A percentile compares a stretch with the other conserved stretches of the same genome.
These are phyloP conservation scores for Yarrowia sp. DNA, from an alignment of 805 yeast species.

Conservation along the genomic window DNA sequence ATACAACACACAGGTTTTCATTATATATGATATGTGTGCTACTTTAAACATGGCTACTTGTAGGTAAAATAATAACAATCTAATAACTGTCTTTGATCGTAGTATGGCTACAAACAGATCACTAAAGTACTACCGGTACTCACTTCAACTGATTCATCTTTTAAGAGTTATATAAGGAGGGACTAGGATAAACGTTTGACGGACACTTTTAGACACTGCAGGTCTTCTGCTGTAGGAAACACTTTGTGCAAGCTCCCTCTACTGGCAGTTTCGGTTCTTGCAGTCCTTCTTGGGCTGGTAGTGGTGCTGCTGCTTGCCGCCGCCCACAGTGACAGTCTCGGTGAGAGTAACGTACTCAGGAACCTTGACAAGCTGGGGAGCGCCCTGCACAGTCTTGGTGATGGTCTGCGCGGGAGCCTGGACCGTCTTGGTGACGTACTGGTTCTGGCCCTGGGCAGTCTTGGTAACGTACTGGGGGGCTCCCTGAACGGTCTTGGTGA, in stretches of 20 bases:
- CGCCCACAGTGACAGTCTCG: slow-evolving; percentile 15
- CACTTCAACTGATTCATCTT: not conserved
- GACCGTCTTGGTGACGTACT: not conserved
- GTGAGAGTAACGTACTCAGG: slow-evolving; percentile 29
- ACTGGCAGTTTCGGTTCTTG: slow-evolving; percentile 37
- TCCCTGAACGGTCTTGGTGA: slow-evolving; percentile 15
- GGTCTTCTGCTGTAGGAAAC: not conserved
- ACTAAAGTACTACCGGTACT: too few species aligned
- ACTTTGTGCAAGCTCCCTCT: not conserved
- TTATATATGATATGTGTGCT: too few species aligned
- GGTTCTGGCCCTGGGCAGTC: not conserved
- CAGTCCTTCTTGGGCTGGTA: slow-evolving; percentile 35
- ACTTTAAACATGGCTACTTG: not conserved
- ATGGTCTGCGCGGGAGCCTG: slow-evolving; percentile 1
- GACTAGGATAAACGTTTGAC: not conserved
- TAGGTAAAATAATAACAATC: not conserved
- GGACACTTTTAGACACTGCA: too few species aligned
- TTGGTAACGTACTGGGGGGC: slow-evolving; percentile 14
- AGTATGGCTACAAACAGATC: too few species aligned
- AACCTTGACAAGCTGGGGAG: slow-evolving; percentile 20
- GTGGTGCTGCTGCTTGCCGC: slow-evolving; percentile 11
- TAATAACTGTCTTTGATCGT: too few species aligned
- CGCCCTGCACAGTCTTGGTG: slow-evolving; percentile 19
- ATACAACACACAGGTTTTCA: too few species aligned
- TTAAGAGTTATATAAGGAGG: not conserved